Conservation (phyloP, 805 yeast species). For the Candida silvicultrix region DNA sequence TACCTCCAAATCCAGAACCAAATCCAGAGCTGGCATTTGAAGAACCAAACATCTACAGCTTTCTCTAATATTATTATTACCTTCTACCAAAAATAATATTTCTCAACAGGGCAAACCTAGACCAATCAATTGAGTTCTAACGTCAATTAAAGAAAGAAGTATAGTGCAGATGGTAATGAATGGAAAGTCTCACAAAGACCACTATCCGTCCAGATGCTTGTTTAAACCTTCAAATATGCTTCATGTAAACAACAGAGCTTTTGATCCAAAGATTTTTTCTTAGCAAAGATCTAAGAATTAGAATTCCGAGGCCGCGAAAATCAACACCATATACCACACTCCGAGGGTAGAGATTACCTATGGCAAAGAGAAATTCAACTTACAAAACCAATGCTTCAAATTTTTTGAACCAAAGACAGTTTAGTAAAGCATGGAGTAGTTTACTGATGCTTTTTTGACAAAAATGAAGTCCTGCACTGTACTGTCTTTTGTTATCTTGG, state of each 20-base stretch:
- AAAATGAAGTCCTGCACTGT: no score
- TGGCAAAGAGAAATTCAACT: no score
- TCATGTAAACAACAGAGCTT: neutral
- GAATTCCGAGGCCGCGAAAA: neutral
- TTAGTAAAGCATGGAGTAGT: no score
- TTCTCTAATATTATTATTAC: neutral
- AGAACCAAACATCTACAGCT: slow-evolving; percentile 9
- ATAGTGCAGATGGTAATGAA: neutral
- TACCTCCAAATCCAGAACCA: slow-evolving; percentile 6
- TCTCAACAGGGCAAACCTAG: neutral
- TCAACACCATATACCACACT: neutral
- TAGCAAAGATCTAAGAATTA: neutral
- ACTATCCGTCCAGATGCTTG: neutral
- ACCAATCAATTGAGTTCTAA: neutral
- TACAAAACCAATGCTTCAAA: no score
- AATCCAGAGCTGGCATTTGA: slow-evolving; percentile 4
- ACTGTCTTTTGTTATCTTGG: no score
- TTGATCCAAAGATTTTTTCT: slow-evolving; percentile 1
- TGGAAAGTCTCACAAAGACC: neutral
- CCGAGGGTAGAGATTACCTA: neutral
- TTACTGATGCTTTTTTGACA: no score
- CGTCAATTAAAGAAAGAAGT: neutral
- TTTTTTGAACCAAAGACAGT: no score
- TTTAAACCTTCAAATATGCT: neutral
- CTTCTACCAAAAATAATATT: neutral